Conservation (phyloP, 495 filamentous ascomycete genomes). For the Clavariopsis aquatica region DNA sequence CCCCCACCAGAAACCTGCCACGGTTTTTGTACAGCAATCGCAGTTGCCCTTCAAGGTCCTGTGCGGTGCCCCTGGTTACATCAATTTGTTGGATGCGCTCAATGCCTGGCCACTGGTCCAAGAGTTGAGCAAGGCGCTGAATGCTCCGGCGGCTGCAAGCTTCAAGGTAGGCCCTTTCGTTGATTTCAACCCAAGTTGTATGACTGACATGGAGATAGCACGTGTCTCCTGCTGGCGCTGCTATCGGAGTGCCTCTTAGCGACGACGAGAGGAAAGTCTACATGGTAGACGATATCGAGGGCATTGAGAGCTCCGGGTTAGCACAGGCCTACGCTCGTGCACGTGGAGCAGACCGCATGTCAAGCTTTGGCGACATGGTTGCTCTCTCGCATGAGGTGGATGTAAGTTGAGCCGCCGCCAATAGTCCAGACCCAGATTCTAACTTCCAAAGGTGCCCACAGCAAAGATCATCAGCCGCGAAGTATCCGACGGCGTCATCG, state of each 20-base stretch:
- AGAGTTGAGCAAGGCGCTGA: constrained; percentile 86
- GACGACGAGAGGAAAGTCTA: constrained; percentile 92
- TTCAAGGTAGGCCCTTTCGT: constrained; percentile 65
- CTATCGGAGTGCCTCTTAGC: constrained; percentile 82
- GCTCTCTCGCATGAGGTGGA: constrained; percentile 90
- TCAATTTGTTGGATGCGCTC: constrained; percentile 94
- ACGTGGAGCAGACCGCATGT: constrained; percentile 94
- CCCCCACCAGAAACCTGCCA: constrained; percentile 94
- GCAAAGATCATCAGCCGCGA: constrained; percentile 97
- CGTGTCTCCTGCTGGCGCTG: constrained; percentile 93
- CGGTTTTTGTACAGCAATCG: constrained; percentile 71
- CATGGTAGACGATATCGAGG: constrained; percentile 94
- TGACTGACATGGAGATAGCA: constrained; percentile 49
- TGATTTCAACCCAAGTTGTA: neutral
- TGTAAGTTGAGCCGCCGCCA: constrained; percentile 41
- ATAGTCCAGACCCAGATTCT: no score
- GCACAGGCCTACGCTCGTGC: constrained; percentile 96
- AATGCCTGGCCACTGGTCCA: constrained; percentile 97
- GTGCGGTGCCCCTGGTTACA: constrained; percentile 89
- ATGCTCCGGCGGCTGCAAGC: constrained; percentile 88
- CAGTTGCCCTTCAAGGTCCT: constrained; percentile 94
- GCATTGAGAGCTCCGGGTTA: constrained; percentile 77
- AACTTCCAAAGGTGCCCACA: constrained; percentile 65
- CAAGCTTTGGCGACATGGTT: constrained; percentile 93
- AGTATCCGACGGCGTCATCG: constrained; percentile 95